Evolutionary conservation across 805 yeast species (phyloP).

Genomic region (Candida chauliodis): DNA sequence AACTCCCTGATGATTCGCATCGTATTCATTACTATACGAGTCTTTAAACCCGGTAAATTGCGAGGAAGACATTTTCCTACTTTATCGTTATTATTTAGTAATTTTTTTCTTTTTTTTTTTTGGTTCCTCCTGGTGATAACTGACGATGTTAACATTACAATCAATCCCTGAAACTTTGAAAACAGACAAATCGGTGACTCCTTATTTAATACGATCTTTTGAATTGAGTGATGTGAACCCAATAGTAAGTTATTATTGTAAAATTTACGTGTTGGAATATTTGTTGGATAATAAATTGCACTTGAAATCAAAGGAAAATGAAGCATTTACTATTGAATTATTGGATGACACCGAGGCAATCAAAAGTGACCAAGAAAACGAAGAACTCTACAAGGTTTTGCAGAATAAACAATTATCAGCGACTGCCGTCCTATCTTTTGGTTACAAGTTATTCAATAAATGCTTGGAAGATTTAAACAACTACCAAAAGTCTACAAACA

Average conservation of each 20-base stretch:
- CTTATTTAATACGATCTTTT: constrained; percentile 50
- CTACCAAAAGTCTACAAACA: constrained; percentile 20
- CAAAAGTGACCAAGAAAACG: constrained; percentile 42
- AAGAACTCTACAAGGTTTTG: constrained; percentile 46
- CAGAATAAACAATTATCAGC: constrained; percentile 50
- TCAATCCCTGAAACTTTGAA: constrained; percentile 25
- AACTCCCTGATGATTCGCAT: constrained; percentile 11
- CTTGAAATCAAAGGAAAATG: constrained; percentile 49
- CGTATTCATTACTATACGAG: constrained; percentile 2
- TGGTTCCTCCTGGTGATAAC: neutral
- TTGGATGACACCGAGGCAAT: constrained; percentile 68
- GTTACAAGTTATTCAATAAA: constrained; percentile 33
- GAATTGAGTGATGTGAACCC: constrained; percentile 63
- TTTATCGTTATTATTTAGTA: neutral
- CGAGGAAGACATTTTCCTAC: neutral
- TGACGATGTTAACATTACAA: constrained; percentile 9
- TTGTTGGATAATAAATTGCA: constrained; percentile 63
- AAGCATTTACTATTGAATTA: constrained; percentile 55
- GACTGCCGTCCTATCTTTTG: constrained; percentile 28
- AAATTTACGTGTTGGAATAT: constrained; percentile 64
- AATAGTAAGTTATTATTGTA: constrained; percentile 68
- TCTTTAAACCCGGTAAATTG: constrained; percentile 6
- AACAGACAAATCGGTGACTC: constrained; percentile 34
- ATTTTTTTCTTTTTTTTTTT: neutral
- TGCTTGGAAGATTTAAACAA: constrained; percentile 24